Evolutionary conservation across 1,284 basidiomycete species (phyloP).

Genomic region (Cutaneotrichosporon daszewskae): DNA sequence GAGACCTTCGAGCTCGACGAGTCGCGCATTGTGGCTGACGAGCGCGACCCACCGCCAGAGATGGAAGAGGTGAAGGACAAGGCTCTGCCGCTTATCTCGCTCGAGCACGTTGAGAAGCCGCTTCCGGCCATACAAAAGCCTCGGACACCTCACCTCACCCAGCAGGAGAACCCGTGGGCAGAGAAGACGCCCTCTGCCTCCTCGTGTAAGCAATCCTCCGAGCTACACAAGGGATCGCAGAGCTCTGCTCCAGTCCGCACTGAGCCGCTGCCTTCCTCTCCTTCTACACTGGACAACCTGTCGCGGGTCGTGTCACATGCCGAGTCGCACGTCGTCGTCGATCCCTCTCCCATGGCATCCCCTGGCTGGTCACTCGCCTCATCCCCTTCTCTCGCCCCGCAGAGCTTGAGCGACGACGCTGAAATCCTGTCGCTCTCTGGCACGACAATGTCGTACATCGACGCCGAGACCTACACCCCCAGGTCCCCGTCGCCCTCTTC

Average conservation of each 20-base stretch:
- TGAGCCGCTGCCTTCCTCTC: too few species aligned
- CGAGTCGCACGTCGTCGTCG: too few species aligned
- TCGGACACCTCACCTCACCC: too few species aligned
- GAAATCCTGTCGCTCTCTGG: conserved; percentile 12
- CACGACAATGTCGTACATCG: conserved; percentile 9
- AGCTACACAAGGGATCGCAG: too few species aligned
- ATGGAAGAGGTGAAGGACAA: background rate
- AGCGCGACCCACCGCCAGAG: too few species aligned
- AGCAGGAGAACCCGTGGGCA: background rate
- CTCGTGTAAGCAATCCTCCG: background rate
- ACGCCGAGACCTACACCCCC: conserved; percentile 19
- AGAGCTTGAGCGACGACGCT: conserved; percentile 6
- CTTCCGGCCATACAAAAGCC: too few species aligned
- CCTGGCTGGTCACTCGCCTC: too few species aligned
- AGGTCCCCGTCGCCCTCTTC: conserved; percentile 6
- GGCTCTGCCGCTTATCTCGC: background rate
- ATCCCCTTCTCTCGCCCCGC: too few species aligned
- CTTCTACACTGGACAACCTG: too few species aligned
- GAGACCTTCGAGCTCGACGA: conserved; percentile 18
- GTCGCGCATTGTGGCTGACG: conserved; percentile 1
- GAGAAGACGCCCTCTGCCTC: background rate
- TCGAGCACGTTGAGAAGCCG: background rate
- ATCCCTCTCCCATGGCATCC: background rate
- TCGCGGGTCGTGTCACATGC: too few species aligned
- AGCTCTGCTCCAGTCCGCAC: too few species aligned